Conservation (phyloP, 352 stramenopile species). For the Elongisporangium prolatum region DNA sequence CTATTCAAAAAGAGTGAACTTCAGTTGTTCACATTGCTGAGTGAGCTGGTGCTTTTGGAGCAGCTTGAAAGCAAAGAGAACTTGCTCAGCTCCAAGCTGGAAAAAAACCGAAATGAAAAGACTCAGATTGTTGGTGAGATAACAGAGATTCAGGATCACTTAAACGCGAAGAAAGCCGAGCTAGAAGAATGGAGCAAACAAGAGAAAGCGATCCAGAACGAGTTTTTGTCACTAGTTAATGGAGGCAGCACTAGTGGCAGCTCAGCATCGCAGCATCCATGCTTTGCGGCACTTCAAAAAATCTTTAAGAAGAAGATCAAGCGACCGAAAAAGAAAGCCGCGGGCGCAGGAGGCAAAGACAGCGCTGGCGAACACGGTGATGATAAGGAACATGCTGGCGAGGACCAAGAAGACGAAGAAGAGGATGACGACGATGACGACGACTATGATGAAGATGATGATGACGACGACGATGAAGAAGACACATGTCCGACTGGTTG, state of each 20-base stretch:
- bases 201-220: slow-evolving; percentile 56
- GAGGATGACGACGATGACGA: slow-evolving; percentile 70
- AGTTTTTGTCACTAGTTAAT: slow-evolving; percentile 72
- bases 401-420: slow-evolving; percentile 70
- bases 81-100: slow-evolving; percentile 80
- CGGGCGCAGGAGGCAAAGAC: slow-evolving; percentile 18
- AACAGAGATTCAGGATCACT: slow-evolving; percentile 64
- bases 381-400: slow-evolving; percentile 59
- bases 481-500: slow-evolving; percentile 88
- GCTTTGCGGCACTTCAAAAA: slow-evolving; percentile 75
- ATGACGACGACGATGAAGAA: slow-evolving; percentile 90
- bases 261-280: slow-evolving; percentile 39
- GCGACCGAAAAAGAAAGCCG: slow-evolving; percentile 77
- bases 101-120: slow-evolving; percentile 84
- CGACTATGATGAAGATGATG: slow-evolving; percentile 84
- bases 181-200: slow-evolving; percentile 70
- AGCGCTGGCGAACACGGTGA: slow-evolving; percentile 21
- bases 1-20: slow-evolving; percentile 88
- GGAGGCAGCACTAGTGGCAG: slow-evolving; percentile 33
- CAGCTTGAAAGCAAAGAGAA: slow-evolving; percentile 91
- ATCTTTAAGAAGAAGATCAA: slow-evolving; percentile 93
- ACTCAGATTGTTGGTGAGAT: slow-evolving; percentile 78
- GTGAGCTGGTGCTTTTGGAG: slow-evolving; percentile 86
- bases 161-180: slow-evolving; percentile 76
- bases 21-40: slow-evolving; percentile 78